phyloP scores from a whole-genome alignment of 2,329 filamentous ascomycete genomes.

The Hypoxylon sp. region DNA sequence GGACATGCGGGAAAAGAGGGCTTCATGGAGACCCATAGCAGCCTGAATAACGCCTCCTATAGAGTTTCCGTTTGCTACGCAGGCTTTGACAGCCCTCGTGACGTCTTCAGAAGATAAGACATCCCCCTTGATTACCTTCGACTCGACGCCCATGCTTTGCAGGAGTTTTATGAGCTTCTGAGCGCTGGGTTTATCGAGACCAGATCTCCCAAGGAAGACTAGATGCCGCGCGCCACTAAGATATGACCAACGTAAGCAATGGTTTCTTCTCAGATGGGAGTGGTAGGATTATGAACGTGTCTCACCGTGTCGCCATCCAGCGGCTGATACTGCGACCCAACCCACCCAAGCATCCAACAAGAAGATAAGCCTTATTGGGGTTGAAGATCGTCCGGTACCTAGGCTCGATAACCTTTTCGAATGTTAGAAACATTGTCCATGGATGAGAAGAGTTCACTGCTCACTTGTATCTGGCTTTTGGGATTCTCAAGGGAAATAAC shows the following conservation, averaged over 20 bases:
- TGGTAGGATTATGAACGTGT: too few species aligned
- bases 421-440: too few species aligned
- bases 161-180: conserved; percentile 40
- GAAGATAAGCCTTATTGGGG: conserved; percentile 26
- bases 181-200: conserved; percentile 45
- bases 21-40: conserved; percentile 52
- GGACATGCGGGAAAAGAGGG: conserved; percentile 45
- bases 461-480: conserved; percentile 23
- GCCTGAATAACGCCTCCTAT: conserved; percentile 44
- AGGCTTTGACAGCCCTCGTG: conserved; percentile 30
- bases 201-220: conserved; percentile 52
- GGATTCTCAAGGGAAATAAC: conserved; percentile 42
- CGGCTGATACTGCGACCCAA: conserved; percentile 52
- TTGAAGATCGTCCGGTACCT: too few species aligned
- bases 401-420: too few species aligned
- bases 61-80: not conserved
- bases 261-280: too few species aligned
- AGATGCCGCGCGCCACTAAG: conserved; percentile 50
- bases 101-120: too few species aligned
- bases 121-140: too few species aligned
- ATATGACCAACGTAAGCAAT: too few species aligned
- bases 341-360: conserved; percentile 49
- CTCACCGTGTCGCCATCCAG: conserved; percentile 54
- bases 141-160: too few species aligned
- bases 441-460: not conserved